Evolutionary conservation across 805 yeast species (phyloP).

Genomic region (Nakazawaea populi): DNA sequence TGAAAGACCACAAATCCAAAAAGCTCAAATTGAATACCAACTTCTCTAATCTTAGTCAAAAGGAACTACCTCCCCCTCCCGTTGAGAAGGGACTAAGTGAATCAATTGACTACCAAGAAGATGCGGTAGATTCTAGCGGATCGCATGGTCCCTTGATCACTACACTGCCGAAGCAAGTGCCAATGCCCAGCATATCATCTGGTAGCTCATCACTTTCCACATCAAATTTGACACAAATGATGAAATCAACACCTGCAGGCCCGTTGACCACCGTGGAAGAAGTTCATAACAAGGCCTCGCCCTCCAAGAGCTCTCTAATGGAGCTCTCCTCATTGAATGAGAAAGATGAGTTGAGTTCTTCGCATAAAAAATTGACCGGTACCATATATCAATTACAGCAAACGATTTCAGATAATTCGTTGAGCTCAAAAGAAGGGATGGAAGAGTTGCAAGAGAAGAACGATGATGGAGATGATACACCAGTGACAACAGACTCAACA

Average conservation of each 20-base stretch:
- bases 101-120: background rate
- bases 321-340: background rate
- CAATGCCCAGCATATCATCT: constrained; percentile 17
- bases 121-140: background rate
- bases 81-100: background rate
- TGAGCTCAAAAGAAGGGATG: background rate
- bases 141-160: background rate
- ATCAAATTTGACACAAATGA: constrained; percentile 7
- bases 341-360: background rate
- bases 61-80: constrained; percentile 2
- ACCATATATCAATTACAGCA: constrained; percentile 6
- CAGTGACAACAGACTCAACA: background rate
- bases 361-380: background rate
- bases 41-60: background rate
- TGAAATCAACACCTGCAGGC: constrained; percentile 42
- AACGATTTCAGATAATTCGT: constrained; percentile 1
- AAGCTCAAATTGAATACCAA: background rate
- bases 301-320: background rate
- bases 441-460: background rate
- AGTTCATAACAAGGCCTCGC: constrained; percentile 20
- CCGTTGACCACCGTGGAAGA: constrained; percentile 48
- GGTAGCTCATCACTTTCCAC: constrained; percentile 16
- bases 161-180: constrained; percentile 8
- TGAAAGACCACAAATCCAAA: background rate
- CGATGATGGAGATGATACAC: background rate